These are phyloP conservation scores for Kodamaea alishanica DNA, from an alignment of 1,139 yeast genomes.

Conservation along the genomic window DNA sequence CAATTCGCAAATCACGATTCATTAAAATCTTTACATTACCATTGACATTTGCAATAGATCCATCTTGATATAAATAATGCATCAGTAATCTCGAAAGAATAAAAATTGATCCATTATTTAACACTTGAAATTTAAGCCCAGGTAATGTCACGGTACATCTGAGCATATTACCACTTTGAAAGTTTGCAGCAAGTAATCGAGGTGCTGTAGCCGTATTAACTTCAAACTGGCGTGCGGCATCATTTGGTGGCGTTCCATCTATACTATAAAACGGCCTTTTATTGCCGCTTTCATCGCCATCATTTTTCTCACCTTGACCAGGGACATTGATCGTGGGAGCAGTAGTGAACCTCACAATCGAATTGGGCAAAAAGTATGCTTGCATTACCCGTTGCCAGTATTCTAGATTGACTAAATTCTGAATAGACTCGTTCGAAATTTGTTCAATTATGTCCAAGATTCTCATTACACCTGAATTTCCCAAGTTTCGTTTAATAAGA, in stretches of 20 bases:
- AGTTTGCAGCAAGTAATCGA: conserved; percentile 53
- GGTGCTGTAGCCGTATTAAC: conserved; percentile 67
- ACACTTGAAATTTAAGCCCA: conserved; percentile 61
- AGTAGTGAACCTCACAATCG: conserved; percentile 24
- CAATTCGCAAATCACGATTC: conserved; percentile 60
- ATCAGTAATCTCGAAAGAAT: conserved; percentile 56
- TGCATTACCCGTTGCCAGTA: conserved; percentile 41
- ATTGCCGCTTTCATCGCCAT: conserved; percentile 5
- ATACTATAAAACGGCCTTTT: conserved; percentile 7
- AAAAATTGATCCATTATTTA: conserved; percentile 63
- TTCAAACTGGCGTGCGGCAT: conserved; percentile 51
- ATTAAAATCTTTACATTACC: conserved; percentile 61
- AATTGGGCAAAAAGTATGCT: conserved; percentile 33
- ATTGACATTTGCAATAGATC: conserved; percentile 58
- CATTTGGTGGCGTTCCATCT: conserved; percentile 9
- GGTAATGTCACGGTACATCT: conserved; percentile 59
- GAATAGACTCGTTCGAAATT: conserved; percentile 31
- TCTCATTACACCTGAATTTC: conserved; percentile 45
- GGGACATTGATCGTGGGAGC: conserved; percentile 13
- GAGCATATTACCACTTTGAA: conserved; percentile 48
- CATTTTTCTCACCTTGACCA: conserved; percentile 3
- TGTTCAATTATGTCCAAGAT: conserved; percentile 38
- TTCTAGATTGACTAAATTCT: conserved; percentile 27
- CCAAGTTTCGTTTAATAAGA: conserved; percentile 38
- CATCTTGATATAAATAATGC: conserved; percentile 60